phyloP scores from a whole-genome alignment of 2,329 filamentous ascomycete genomes.

The Penicillium sp. region DNA sequence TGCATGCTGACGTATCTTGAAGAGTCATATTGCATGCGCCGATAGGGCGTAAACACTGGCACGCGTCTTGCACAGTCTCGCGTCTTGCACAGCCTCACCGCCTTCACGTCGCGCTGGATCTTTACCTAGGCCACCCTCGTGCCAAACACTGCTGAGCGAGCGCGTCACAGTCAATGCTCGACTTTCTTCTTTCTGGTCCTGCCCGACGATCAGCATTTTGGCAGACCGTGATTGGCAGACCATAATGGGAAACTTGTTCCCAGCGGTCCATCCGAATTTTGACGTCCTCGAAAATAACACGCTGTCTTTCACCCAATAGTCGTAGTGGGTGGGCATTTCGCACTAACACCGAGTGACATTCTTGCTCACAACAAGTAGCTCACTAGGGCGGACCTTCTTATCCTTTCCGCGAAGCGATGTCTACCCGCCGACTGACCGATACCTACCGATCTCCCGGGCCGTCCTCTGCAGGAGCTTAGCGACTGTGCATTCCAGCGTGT shows the following conservation, averaged over 20 bases:
- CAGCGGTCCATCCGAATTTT: not conserved
- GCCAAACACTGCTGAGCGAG: not conserved
- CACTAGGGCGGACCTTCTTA: not conserved
- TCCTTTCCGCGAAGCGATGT: not conserved
- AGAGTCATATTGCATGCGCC: too few species aligned
- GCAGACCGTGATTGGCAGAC: not conserved
- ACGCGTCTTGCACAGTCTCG: too few species aligned
- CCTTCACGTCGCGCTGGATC: too few species aligned
- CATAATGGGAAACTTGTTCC: not conserved
- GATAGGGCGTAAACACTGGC: too few species aligned
- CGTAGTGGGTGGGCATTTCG: too few species aligned
- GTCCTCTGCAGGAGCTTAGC: too few species aligned
- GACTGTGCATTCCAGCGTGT: too few species aligned
- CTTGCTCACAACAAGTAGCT: not conserved
- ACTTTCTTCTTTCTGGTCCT: not conserved
- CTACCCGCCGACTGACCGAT: not conserved
- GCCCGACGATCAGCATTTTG: too few species aligned
- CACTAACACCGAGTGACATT: too few species aligned
- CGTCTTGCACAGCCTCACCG: too few species aligned
- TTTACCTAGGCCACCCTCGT: not conserved
- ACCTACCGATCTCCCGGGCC: not conserved
- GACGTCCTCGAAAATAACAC: not conserved
- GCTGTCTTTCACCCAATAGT: not conserved
- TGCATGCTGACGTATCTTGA: too few species aligned
- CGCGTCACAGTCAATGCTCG: not conserved